Percentiles rank a stretch among this genome's conserved stretches.
These are phyloP conservation scores for Quillaja saponaria DNA, from an alignment of 306 rosid species.

Conservation along the genomic window DNA sequence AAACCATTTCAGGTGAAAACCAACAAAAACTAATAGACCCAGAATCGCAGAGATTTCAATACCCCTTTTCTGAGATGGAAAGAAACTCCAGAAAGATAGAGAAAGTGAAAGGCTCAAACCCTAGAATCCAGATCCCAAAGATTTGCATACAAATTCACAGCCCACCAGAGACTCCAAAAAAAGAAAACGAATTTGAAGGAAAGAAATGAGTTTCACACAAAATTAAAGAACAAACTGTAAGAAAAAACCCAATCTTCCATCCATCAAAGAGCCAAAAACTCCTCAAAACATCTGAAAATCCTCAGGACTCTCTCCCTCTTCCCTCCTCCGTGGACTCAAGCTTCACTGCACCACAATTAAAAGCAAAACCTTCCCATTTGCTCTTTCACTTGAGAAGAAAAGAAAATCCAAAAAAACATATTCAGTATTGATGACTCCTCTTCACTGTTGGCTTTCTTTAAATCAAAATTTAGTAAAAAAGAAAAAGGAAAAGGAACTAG, in stretches of 20 bases:
- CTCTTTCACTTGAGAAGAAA: conserved; percentile 30
- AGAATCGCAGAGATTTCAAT: conserved; percentile 10
- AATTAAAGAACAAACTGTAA: conserved; percentile 2
- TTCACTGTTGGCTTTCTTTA: conserved; percentile 30
- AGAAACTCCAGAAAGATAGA: conserved; percentile 33
- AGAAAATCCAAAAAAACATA: conserved; percentile 50
- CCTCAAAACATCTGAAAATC: conserved; percentile 37
- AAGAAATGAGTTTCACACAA: conserved; percentile 23
- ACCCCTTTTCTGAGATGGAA: conserved; percentile 28
- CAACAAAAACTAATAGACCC: conserved; percentile 23
- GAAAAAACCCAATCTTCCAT: conserved; percentile 12
- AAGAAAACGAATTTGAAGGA: background rate
- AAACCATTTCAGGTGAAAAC: conserved; percentile 23
- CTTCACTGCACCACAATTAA: conserved; percentile 39
- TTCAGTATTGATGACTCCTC: conserved; percentile 32
- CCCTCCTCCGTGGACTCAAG: background rate
- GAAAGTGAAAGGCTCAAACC: conserved; percentile 58
- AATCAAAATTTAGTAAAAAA: conserved; percentile 20
- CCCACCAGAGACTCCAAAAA: conserved; percentile 15
- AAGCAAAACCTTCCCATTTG: conserved; percentile 33
- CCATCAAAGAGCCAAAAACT: conserved; percentile 25
- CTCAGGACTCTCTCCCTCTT: conserved; percentile 21
- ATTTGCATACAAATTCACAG: conserved; percentile 26
- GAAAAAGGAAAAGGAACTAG: conserved; percentile 6
- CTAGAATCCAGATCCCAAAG: conserved; percentile 78